phyloP scores from a whole-genome alignment of 306 rosid species.

The Acacia melanoxylon region DNA sequence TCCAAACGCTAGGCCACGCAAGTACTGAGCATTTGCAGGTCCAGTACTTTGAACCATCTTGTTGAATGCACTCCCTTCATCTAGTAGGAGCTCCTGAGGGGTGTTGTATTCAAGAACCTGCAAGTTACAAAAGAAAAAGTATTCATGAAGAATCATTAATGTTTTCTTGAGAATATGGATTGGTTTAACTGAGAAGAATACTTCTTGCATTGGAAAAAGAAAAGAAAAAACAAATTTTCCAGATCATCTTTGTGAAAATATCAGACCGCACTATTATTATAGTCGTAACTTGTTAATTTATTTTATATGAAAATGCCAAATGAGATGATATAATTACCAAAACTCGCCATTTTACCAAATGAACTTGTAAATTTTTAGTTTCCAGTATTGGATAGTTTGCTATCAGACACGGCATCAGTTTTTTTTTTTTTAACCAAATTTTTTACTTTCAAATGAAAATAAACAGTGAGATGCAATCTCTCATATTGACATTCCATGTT shows the following conservation, averaged over 20 bases:
- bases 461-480: not conserved
- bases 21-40: slow-evolving; percentile 72
- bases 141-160: not conserved
- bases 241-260: not conserved
- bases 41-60: slow-evolving; percentile 91
- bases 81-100: slow-evolving; percentile 56
- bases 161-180: not conserved
- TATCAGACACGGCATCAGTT: not conserved
- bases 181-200: not conserved
- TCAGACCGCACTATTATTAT: not conserved
- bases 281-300: not conserved
- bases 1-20: slow-evolving; percentile 53
- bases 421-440: not conserved
- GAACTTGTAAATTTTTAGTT: not conserved
- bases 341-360: not conserved
- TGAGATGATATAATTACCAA: not conserved
- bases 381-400: not conserved
- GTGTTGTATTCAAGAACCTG: slow-evolving; percentile 74
- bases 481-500: not conserved
- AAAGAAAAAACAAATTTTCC: not conserved
- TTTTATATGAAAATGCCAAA: not conserved
- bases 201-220: not conserved
- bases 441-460: not conserved
- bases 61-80: slow-evolving; percentile 67
- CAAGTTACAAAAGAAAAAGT: slow-evolving; percentile 4